Evolutionary conservation across 73 alveolate genomes (phyloP), one percentile per base, ranked within the genome.

Genomic region (Paramecium primaurelia): DNA sequence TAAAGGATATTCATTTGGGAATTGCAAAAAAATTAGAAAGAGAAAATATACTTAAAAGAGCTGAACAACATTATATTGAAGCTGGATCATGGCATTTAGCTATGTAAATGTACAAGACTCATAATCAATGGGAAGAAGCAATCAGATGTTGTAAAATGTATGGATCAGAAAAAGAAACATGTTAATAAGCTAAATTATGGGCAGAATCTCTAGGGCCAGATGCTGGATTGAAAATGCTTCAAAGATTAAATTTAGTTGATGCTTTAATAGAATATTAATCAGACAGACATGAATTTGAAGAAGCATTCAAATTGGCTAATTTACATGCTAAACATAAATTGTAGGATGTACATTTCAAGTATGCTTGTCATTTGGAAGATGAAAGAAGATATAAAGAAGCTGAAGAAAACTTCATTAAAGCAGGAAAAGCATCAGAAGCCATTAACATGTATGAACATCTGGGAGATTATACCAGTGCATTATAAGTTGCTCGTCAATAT

Each of bases 401-500:
- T 68, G 99, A 98, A 94, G 99, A 98, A 84, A 99, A 99, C 85
- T 99, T 98, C 92, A 98, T 99, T 87, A 96, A 98, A 92, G 99
- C 99, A 11, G 99, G 98, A 92, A 98, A 98, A 95, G 99, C 99
- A 49, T 95, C 97, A 86, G 99, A 99, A 94, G 99, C 99, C 69
- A 98, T 99, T 42, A 98, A 98, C 89, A 99, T 99, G 99, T 88
- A 58, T 14, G 95, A 98, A 75, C 99, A 98, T 92, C 97, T 96
- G 73, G 97, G 99, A 51, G 99, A 99, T 85, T 99, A 97, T 98
- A 98, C 98, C 68, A 96, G 99, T 44, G 99, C 99, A 77, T 95
- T 98, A 86, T 95, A 97, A 68, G 99, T 99, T n/a, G 99, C 99
- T 28, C 95, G 99, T 92, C 97, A 93, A 71, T 97, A 94, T 96